Evolutionary conservation across 441 rosid species (phyloP), one percentile per base, ranked within the genome.

Genomic region (Theobroma grandiflorum): DNA sequence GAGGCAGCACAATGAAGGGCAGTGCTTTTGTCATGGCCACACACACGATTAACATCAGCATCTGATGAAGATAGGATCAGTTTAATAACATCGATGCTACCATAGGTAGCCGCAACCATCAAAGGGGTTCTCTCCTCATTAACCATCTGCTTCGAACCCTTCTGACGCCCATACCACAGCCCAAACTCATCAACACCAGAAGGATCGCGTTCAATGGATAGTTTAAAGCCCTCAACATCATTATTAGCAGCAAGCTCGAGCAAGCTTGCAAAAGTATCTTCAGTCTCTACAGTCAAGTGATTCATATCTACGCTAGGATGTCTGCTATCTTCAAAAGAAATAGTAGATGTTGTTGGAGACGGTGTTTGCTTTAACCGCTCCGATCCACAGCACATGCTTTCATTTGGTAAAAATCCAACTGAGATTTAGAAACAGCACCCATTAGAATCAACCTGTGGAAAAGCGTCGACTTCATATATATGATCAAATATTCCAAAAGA

Each of bases 1-100:
- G 94, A 89, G 11, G 94, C 93, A 80, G 96, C 96, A 84, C 93
- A 92, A 82, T 91, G 96, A 73, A 91, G 87, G 42, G 96, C 93
- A 0, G 94, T 91, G 79, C 88, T 87, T 82, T 85, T 83, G 40
- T 91, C 96, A 26, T 79, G 77, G 15, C 96, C 92, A 10, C 92
- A 91, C 53, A 88, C 70, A 0, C 86, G 87, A 77, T 92, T 91
- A 38, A 92, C 93, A 80, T 90, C 89, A 49, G 92, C 91, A 83
- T 85, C 92, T 1, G 92, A 88, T 70, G 86, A 72, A 31, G 91
- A 88, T 31, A 92, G 85, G 68, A 92, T 89, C 72, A 91, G 82
- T 64, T 85, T 90, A 35, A 92, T 87, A 59, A 91, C 92, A 82
- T 91, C 94, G 11, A 89, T 62, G 62, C 96, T 91, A 52, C 96